Base-by-base conservation (phyloP, 1,139 yeast genomes). In the Blastobotrys malaysiensis region DNA sequence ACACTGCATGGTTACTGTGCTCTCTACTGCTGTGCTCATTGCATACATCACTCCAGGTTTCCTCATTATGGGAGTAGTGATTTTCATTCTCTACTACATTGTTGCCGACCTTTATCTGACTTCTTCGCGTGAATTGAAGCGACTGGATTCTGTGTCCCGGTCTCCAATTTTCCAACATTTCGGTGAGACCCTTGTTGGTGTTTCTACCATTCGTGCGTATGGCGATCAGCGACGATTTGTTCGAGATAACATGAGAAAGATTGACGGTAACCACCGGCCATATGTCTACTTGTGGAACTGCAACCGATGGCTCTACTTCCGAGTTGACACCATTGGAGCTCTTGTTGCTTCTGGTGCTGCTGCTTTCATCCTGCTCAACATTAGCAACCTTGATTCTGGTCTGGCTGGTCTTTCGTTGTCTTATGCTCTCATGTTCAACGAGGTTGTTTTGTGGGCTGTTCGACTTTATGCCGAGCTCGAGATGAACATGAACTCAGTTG, bases 111-210 rank as follows among this genome's bases (percentile, higher is more conserved):
- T 87, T 62, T 93, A 93, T 69, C 73, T 93, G 64, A 76, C 84
- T 14, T 80, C 88, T 52, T 90, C 98, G 7, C 83, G 99, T 70
- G 98, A 91, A 70, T 80, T 93, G 71, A 90, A 93, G 71, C 81
- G 99, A 65, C 82, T 77, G 65, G 98, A 93, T 64, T 86, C 97
- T 0, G 80, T 88, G 50, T 82, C 96, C 20, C 87, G 88, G 68
- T 90, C 97, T 1, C 99, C 99, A 44, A 91, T 93, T 59, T 96
- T 90, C 72, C 98, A 93, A 73, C 97, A 91, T 68, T 91, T 93
- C 69, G 84, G 96, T 16, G 99, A 93, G 72, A 88, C 97, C 6
- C 77, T 93, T 64, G 83, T 82, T 43, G 99, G 99, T 67, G 89
- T 90, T 31, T 83, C 96, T n/a, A 91, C 97, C 1, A 91, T 93